phyloP scores from a whole-genome alignment of 495 filamentous ascomycete species.

The Lichenothelia convexa region DNA sequence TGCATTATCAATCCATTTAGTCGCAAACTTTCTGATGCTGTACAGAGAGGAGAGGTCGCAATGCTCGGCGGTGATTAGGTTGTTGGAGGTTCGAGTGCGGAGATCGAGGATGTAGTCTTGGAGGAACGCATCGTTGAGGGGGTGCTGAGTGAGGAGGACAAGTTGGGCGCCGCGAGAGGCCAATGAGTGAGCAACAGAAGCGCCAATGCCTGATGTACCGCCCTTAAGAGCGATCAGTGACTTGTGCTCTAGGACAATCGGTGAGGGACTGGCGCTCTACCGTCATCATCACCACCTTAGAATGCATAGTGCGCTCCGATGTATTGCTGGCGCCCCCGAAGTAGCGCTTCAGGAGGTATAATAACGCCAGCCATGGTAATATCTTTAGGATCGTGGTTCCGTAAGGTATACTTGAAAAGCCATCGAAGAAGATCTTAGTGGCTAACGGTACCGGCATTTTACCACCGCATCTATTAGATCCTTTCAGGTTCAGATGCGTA shows the following conservation, averaged over 20 bases:
- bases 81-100: constrained; percentile 58
- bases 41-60: constrained; percentile 76
- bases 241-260: not conserved
- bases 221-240: constrained; percentile 32
- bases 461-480: too few relatives aligned
- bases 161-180: constrained; percentile 76
- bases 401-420: constrained; percentile 47
- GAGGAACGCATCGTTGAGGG: constrained; percentile 67
- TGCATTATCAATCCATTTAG: constrained; percentile 92
- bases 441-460: constrained; percentile 73
- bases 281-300: constrained; percentile 83
- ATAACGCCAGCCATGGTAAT: constrained; percentile 34
- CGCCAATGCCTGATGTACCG: constrained; percentile 86
- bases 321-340: constrained; percentile 54
- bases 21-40: constrained; percentile 85
- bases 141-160: constrained; percentile 69
- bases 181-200: constrained; percentile 50
- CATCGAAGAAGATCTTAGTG: constrained; percentile 39
- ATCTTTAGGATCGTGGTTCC: constrained; percentile 32
- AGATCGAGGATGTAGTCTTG: constrained; percentile 85
- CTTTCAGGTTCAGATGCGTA: too few relatives aligned
- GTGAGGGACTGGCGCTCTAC: constrained; percentile 24
- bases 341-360: constrained; percentile 59
- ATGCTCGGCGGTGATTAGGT: constrained; percentile 86
- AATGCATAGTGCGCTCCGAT: constrained; percentile 76